Conservation (phyloP, 805 yeast genomes). For the Wickerhamomyces chaumierensis region DNA sequence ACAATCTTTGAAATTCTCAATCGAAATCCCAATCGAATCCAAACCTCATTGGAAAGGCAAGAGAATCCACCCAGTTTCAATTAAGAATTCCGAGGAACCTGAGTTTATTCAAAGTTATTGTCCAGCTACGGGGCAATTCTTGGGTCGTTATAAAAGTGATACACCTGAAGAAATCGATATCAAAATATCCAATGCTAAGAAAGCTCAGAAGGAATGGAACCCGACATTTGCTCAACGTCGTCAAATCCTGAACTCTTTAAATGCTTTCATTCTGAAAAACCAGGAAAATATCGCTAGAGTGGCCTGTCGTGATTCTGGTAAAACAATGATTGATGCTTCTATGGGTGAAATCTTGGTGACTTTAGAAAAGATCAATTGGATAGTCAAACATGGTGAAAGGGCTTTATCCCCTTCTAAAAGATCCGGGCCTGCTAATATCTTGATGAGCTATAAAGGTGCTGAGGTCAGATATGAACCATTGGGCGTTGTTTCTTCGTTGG, state of each 20-base stretch:
- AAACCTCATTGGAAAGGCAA: conserved; percentile 89
- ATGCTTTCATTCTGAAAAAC: conserved; percentile 61
- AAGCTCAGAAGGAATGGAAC: conserved; percentile 24
- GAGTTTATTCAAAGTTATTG: conserved; percentile 72
- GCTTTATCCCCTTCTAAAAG: conserved; percentile 54
- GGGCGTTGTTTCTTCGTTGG: conserved; percentile 76
- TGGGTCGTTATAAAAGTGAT: conserved; percentile 62
- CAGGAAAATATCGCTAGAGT: conserved; percentile 83
- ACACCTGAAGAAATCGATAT: conserved; percentile 61
- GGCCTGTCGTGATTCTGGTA: conserved; percentile 95
- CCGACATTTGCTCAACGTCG: conserved; percentile 52
- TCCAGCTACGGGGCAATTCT: conserved; percentile 89
- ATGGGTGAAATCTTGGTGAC: conserved; percentile 96
- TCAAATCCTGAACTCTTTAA: conserved; percentile 58
- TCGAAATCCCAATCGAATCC: conserved; percentile 65
- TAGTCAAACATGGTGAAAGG: conserved; percentile 67
- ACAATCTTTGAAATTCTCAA: conserved; percentile 31
- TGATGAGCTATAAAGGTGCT: conserved; percentile 86
- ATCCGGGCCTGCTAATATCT: conserved; percentile 77
- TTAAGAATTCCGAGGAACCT: conserved; percentile 52
- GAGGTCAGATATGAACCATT: conserved; percentile 91
- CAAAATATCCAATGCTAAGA: conserved; percentile 31
- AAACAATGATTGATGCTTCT: conserved; percentile 90
- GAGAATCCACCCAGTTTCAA: conserved; percentile 52
- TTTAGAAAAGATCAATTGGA: conserved; percentile 87